Evolutionary conservation across 257 asterid genomes (phyloP), one percentile per base, ranked within the genome.

Genomic region (Agastache rugosa): DNA sequence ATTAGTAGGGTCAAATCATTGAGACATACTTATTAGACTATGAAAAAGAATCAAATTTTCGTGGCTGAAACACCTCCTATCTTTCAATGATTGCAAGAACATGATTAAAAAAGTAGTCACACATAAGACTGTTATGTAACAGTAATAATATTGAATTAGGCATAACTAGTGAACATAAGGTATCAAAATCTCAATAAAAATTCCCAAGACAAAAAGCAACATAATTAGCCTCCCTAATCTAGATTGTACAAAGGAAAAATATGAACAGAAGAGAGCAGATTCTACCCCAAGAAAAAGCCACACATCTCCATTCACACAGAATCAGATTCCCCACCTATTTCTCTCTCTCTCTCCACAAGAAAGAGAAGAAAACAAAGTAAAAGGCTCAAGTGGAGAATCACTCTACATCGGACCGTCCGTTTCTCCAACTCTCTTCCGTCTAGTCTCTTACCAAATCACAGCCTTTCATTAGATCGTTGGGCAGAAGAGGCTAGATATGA

Each of bases 241-340:
- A 83, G 86, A 86, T 66, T 85, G 72, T 81, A 77, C 87, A 81
- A 9, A 71, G 76, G 79, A 75, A 83, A 83, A 81, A 41, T 53
- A 67, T 80, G 63, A 70, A 80, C 67, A 82, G 74, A 59, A 73
- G 82, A 79, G 77, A 75, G 62, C 79, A 79, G 53, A 35, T 66
- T 65, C 75, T 61, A 45, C 62, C 47, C 20, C 14, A 44, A 69
- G 62, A 69, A 72, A 20, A 37, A 67, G 35, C 83, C 75, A 61
- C 63, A 78, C 51, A 66, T 35, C 81, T 66, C 79, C 83, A 78
- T 81, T 53, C 60, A 67, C 77, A 66, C 22, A 72, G 85, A 81
- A 80, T 74, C 85, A 64, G 66, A 84, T 84, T 74, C 86, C 81
- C 72, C 9, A 2, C 11, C 20, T 71, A 44, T 27, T 41, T 61